phyloP scores from a whole-genome alignment of 768 basidiomycete genomes.

The Botryobasidium botryosum region DNA sequence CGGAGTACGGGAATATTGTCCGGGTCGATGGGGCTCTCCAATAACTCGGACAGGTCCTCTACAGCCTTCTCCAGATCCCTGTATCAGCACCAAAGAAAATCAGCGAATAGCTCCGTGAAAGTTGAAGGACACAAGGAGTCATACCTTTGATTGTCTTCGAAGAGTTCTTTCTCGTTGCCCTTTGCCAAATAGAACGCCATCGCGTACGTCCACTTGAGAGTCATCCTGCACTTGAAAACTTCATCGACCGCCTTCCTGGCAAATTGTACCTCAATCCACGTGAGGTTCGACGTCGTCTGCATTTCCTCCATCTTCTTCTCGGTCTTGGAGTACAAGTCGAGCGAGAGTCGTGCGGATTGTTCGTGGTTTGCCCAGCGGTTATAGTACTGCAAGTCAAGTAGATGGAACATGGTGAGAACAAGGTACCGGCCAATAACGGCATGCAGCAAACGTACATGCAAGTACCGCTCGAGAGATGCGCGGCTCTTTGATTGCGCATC shows the following conservation, averaged over 20 bases:
- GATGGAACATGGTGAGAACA: neutral
- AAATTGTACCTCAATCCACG: slow-evolving; percentile 99
- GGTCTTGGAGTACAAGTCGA: slow-evolving; percentile 83
- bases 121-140: slow-evolving; percentile 13
- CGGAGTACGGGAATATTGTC: slow-evolving; percentile 66
- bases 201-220: slow-evolving; percentile 97
- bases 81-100: neutral
- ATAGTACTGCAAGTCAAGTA: slow-evolving; percentile 61
- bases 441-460: slow-evolving; percentile 49
- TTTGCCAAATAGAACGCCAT: slow-evolving; percentile 87
- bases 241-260: slow-evolving; percentile 97
- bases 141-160: slow-evolving; percentile 91
- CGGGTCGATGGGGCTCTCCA: slow-evolving; percentile 82
- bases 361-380: slow-evolving; percentile 99
- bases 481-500: slow-evolving; percentile 84
- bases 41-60: slow-evolving; percentile 81
- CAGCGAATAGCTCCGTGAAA: slow-evolving; percentile 7
- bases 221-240: slow-evolving; percentile 76
- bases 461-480: slow-evolving; percentile 84
- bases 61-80: slow-evolving; percentile 91
- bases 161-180: slow-evolving; percentile 38
- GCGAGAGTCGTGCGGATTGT: slow-evolving; percentile 91
- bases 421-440: neutral
- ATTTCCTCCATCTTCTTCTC: slow-evolving; percentile 99
- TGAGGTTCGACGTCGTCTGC: slow-evolving; percentile 79